Evolutionary conservation across 2,329 filamentous ascomycete genomes (phyloP).

Genomic region (Diaporthe sp.): DNA sequence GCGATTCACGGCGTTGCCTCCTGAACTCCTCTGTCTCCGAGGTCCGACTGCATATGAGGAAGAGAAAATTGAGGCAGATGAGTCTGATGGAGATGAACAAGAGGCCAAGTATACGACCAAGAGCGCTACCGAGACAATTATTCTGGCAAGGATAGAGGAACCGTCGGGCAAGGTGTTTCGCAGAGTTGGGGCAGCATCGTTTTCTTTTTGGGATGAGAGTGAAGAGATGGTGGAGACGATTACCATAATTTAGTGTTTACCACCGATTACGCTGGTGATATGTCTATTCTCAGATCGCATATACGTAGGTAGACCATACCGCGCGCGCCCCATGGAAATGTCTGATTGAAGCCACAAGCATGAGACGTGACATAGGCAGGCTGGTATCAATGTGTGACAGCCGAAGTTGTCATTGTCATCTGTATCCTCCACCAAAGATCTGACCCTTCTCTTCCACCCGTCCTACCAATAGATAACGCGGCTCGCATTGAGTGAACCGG

Average conservation of each 20-base stretch:
- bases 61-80: not conserved
- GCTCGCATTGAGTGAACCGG: not conserved
- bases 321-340: too few species aligned
- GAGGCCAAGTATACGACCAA: not conserved
- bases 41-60: not conserved
- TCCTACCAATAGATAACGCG: constrained; percentile 1
- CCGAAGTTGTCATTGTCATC: too few species aligned
- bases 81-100: not conserved
- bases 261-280: not conserved
- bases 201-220: constrained; percentile 7
- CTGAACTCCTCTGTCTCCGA: constrained; percentile 5
- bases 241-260: not conserved
- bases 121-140: not conserved
- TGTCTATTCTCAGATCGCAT: not conserved
- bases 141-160: not conserved
- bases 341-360: too few species aligned
- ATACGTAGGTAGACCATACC: too few species aligned
- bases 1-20: constrained; percentile 5
- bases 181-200: constrained; percentile 14
- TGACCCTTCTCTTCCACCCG: not conserved
- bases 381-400: too few species aligned
- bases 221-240: not conserved
- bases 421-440: not conserved
- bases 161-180: not conserved
- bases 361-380: too few species aligned